Conservation (phyloP, 305 asterid genomes). For the Coffea humblotiana region DNA sequence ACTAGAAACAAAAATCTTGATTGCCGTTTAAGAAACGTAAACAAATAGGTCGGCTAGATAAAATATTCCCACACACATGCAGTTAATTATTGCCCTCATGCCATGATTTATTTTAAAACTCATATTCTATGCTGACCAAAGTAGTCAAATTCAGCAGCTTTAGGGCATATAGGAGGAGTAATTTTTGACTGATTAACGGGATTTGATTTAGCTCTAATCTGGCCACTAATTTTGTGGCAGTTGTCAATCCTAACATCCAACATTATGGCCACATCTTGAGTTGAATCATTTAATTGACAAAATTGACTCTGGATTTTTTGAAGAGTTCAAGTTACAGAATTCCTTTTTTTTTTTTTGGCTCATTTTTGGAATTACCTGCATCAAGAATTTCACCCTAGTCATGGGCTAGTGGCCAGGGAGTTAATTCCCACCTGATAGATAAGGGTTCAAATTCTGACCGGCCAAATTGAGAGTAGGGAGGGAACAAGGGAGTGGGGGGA, state of each 20-base stretch:
- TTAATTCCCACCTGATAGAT: too few relatives aligned
- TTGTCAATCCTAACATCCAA: background rate
- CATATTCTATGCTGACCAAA: background rate
- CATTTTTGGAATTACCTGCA: background rate
- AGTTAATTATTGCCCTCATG: background rate
- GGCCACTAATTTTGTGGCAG: background rate
- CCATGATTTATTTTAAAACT: background rate
- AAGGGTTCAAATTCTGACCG: too few relatives aligned
- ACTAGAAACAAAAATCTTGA: background rate
- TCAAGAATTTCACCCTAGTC: background rate
- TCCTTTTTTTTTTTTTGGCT: background rate
- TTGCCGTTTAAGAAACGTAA: constrained; percentile 12
- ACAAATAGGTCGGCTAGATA: background rate
- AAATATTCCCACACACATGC: background rate
- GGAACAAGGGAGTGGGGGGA: too few relatives aligned
- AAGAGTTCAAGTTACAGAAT: background rate
- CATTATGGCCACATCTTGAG: background rate
- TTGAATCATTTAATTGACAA: background rate
- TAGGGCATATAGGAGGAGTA: background rate
- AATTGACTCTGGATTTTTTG: background rate
- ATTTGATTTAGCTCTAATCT: background rate
- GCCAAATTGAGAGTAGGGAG: too few relatives aligned
- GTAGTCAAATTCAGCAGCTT: background rate
- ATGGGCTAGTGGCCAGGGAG: too few relatives aligned
- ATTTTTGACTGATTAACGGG: background rate